Evolutionary conservation across 192 early-diverging fungal genomes (phyloP).

Genomic region (Podila epigama): DNA sequence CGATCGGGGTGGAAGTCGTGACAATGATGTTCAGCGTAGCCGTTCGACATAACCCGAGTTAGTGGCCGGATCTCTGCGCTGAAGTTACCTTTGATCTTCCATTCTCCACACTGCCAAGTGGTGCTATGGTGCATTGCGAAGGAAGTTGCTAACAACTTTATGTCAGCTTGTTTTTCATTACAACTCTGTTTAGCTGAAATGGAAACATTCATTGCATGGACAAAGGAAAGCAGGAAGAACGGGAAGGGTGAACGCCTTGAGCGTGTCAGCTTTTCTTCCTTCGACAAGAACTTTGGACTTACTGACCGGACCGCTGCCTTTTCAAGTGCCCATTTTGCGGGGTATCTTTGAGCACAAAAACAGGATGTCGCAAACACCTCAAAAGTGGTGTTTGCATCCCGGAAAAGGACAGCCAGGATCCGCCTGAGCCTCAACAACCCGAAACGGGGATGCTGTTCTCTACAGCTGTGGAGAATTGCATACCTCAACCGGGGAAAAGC

Average conservation of each 20-base stretch:
- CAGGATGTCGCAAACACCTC: constrained; percentile 6
- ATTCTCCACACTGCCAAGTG: constrained; percentile 14
- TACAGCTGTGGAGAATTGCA: constrained; percentile 9
- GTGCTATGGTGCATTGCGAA: background rate
- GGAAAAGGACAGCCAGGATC: constrained; percentile 4
- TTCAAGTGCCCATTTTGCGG: constrained; percentile 6
- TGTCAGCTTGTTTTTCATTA: background rate
- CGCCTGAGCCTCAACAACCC: constrained; percentile 7
- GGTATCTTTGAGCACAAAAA: background rate
- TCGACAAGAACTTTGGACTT: constrained; percentile 26
- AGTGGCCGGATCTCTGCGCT: constrained; percentile 24
- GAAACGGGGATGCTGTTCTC: constrained; percentile 10
- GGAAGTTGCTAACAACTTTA: constrained; percentile 11
- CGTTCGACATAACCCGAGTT: constrained; percentile 39
- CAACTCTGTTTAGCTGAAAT: constrained; percentile 13
- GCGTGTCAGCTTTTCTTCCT: constrained; percentile 21
- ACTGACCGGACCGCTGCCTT: constrained; percentile 12
- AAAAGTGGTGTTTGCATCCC: background rate
- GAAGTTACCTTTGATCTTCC: constrained; percentile 40
- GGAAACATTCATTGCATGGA: constrained; percentile 20
- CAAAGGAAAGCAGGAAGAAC: constrained; percentile 11
- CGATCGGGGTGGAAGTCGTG: constrained; percentile 27
- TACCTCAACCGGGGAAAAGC: constrained; percentile 6
- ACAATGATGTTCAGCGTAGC: constrained; percentile 42
- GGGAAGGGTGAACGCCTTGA: constrained; percentile 10